These are phyloP conservation scores for Plenodomus tracheiphilus DNA, from an alignment of 2,329 filamentous ascomycete species.

Conservation along the genomic window DNA sequence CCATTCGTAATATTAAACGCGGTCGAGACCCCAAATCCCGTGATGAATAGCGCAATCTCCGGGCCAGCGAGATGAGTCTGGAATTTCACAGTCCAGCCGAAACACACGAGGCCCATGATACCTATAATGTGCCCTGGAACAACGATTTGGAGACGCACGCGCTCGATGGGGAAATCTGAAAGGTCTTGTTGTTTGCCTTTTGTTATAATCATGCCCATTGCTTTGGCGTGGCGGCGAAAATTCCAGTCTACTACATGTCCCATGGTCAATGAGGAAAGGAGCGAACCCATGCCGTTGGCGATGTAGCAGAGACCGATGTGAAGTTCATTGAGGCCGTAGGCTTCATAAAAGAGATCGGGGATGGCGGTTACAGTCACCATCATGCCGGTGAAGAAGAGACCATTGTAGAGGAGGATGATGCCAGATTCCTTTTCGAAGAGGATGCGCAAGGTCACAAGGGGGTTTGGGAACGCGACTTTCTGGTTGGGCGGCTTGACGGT, in stretches of 20 bases:
- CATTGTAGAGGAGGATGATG: slow-evolving; percentile 37
- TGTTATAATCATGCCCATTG: slow-evolving; percentile 64
- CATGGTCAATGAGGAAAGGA: slow-evolving; percentile 32
- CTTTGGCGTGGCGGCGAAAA: slow-evolving; percentile 68
- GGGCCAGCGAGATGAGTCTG: slow-evolving; percentile 46
- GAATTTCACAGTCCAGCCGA: slow-evolving; percentile 49
- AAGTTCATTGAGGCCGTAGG: slow-evolving; percentile 35
- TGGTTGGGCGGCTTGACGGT: slow-evolving; percentile 11
- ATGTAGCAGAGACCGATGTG: slow-evolving; percentile 39
- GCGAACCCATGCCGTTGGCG: slow-evolving; percentile 29
- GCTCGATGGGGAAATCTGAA: slow-evolving; percentile 55
- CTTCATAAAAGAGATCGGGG: slow-evolving; percentile 30
- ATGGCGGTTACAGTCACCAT: slow-evolving; percentile 33
- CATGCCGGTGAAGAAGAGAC: slow-evolving; percentile 40
- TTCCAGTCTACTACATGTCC: slow-evolving; percentile 67
- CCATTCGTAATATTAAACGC: slow-evolving; percentile 50
- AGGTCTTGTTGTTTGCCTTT: slow-evolving; percentile 60
- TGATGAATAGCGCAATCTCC: slow-evolving; percentile 56
- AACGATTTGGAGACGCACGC: slow-evolving; percentile 47
- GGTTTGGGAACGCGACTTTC: slow-evolving; percentile 31
- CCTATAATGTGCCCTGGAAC: slow-evolving; percentile 42
- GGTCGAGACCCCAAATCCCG: slow-evolving; percentile 61
- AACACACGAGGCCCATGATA: slow-evolving; percentile 41
- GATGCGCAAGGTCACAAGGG: slow-evolving; percentile 32
- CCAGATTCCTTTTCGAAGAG: slow-evolving; percentile 36